Conservation (phyloP, 176 grass and related monocot genomes). For the Dactylis glomerata region DNA sequence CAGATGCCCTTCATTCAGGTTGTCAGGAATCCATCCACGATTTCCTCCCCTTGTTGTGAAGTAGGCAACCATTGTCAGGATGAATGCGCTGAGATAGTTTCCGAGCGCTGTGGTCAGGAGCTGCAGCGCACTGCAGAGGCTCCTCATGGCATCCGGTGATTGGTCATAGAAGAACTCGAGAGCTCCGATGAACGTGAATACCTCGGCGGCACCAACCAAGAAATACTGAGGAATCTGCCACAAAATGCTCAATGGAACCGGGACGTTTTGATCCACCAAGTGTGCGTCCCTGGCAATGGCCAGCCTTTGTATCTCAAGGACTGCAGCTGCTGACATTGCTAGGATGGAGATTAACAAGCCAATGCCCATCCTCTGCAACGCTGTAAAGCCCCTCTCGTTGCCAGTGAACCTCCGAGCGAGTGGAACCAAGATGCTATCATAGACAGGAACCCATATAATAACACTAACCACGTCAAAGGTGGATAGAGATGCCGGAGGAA, state of each 20-base stretch:
- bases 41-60: constrained; percentile 61
- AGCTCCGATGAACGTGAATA: constrained; percentile 79
- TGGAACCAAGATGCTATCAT: constrained; percentile 66
- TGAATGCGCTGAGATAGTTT: constrained; percentile 78
- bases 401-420: constrained; percentile 77
- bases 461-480: constrained; percentile 81
- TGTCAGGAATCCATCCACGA: constrained; percentile 84
- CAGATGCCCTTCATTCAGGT: constrained; percentile 73
- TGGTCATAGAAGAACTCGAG: constrained; percentile 85
- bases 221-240: constrained; percentile 92
- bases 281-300: constrained; percentile 42
- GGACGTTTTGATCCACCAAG: constrained; percentile 57
- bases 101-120: constrained; percentile 59
- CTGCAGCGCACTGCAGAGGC: constrained; percentile 67
- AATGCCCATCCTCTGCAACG: constrained; percentile 87
- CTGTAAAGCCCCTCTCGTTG: constrained; percentile 71
- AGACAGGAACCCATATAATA: constrained; percentile 74
- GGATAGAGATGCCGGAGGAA: constrained; percentile 84
- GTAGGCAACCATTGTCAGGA: constrained; percentile 65
- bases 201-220: constrained; percentile 65
- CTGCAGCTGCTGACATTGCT: constrained; percentile 64
- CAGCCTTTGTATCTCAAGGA: constrained; percentile 67
- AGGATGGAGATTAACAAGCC: constrained; percentile 76
- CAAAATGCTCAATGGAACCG: constrained; percentile 77
- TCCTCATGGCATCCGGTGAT: constrained; percentile 84